A percentile compares a stretch with the other conserved stretches of the same genome.
These are phyloP conservation scores for Saccharomycopsis guyanensis DNA, from an alignment of 805 yeast species.

Conservation along the genomic window DNA sequence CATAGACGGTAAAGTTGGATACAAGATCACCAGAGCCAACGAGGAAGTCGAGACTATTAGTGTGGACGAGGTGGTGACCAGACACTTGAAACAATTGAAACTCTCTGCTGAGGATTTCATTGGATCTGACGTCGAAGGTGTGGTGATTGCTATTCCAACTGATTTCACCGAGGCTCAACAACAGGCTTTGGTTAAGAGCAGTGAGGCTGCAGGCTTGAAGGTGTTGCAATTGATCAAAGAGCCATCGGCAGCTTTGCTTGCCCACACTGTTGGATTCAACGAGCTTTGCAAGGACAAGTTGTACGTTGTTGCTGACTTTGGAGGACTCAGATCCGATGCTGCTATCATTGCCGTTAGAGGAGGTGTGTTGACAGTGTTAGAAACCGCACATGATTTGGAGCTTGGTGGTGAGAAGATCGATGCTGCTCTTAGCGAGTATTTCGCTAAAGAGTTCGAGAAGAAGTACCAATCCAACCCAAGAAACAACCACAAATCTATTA, in stretches of 20 bases:
- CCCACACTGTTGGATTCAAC: slow-evolving; percentile 45
- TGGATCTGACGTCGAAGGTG: slow-evolving; percentile 74
- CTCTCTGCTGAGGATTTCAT: slow-evolving; percentile 88
- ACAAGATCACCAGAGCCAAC: slow-evolving; percentile 40
- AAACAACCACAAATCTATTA: slow-evolving; percentile 72
- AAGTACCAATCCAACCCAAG: slow-evolving; percentile 77
- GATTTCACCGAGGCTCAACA: slow-evolving; percentile 73
- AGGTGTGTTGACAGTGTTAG: slow-evolving; percentile 82
- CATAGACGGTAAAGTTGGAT: slow-evolving; percentile 62
- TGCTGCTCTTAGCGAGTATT: slow-evolving; percentile 66
- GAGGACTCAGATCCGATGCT: slow-evolving; percentile 93
- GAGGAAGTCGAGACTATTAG: slow-evolving; percentile 48
- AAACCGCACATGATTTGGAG: slow-evolving; percentile 73
- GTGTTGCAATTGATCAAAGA: slow-evolving; percentile 86
- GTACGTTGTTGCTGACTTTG: slow-evolving; percentile 91
- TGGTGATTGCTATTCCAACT: slow-evolving; percentile 86
- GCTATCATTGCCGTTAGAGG: slow-evolving; percentile 92
- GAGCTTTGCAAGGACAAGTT: slow-evolving; percentile 51
- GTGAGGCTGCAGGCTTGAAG: slow-evolving; percentile 65
- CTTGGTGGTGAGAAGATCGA: slow-evolving; percentile 90
- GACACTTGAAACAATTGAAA: slow-evolving; percentile 78
- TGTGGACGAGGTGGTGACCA: slow-evolving; percentile 70
- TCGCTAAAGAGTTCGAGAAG: slow-evolving; percentile 92
- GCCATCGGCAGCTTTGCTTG: slow-evolving; percentile 85
- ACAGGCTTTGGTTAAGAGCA: slow-evolving; percentile 49